Evolutionary conservation across 768 basidiomycete genomes (phyloP).

Genomic region (Pleurotus salmoneostramineus): DNA sequence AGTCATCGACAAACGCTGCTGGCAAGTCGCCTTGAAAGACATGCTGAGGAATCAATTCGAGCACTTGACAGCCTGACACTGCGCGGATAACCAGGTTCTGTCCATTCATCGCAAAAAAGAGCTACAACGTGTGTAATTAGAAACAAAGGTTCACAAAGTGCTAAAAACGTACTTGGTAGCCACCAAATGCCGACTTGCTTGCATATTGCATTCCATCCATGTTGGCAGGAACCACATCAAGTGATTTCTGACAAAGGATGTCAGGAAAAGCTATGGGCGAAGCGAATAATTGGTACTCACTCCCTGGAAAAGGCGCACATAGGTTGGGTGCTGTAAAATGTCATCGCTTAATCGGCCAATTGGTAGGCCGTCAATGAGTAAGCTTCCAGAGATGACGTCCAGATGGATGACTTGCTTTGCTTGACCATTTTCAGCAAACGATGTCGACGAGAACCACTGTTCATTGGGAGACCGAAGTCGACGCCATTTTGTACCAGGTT

Average conservation of each 20-base stretch:
- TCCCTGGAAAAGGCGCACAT: slow-evolving; percentile 29
- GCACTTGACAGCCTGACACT: slow-evolving; percentile 11
- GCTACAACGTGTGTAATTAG: slow-evolving; percentile 15
- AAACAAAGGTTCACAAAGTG: background rate
- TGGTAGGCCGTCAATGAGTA: slow-evolving; percentile 38
- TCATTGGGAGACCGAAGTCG: slow-evolving; percentile 13
- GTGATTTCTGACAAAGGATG: slow-evolving; percentile 18
- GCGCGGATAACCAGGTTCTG: slow-evolving; percentile 27
- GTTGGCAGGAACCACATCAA: slow-evolving; percentile 29
- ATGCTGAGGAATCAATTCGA: slow-evolving; percentile 30
- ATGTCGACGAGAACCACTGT: slow-evolving; percentile 24
- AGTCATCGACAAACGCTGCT: slow-evolving; percentile 19
- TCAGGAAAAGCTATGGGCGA: background rate
- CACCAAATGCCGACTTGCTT: slow-evolving; percentile 16
- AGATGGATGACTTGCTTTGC: slow-evolving; percentile 27
- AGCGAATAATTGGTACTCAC: slow-evolving; percentile 18
- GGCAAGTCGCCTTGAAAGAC: slow-evolving; percentile 25
- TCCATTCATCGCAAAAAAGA: slow-evolving; percentile 22
- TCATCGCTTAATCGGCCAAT: slow-evolving; percentile 30
- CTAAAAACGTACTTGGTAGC: slow-evolving; percentile 15
- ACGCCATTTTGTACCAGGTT: slow-evolving; percentile 17
- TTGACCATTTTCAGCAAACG: slow-evolving; percentile 10
- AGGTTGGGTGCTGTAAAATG: slow-evolving; percentile 27
- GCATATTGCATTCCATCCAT: slow-evolving; percentile 29
- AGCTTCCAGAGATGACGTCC: slow-evolving; percentile 33